Evolutionary conservation across 352 stramenopile genomes (phyloP).

Genomic region (Stephanocyclus meneghinianus): DNA sequence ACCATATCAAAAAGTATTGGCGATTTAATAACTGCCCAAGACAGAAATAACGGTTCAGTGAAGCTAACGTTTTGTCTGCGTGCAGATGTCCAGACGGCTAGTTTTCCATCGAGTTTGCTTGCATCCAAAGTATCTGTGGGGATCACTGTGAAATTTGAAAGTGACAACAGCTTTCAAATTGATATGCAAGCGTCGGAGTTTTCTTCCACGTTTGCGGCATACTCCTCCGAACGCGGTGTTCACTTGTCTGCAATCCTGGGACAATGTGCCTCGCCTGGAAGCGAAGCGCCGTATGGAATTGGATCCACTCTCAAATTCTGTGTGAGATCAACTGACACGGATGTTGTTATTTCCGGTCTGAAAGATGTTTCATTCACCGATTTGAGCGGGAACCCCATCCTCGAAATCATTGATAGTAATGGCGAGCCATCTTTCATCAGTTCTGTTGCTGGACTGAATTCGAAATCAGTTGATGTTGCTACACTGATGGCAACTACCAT

Average conservation of each 20-base stretch:
- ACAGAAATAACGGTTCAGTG: background rate
- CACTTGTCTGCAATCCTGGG: background rate
- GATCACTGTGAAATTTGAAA: background rate
- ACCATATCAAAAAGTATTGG: background rate
- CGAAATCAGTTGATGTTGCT: background rate
- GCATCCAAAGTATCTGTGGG: background rate
- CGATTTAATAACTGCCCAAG: background rate
- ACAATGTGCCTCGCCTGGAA: background rate
- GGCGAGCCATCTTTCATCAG: background rate
- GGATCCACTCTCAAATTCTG: background rate
- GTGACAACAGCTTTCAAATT: background rate
- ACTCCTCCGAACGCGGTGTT: background rate
- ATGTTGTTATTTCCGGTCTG: conserved; percentile 10
- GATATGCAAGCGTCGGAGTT: conserved; percentile 1
- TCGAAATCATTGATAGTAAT: background rate
- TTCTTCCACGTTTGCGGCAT: background rate
- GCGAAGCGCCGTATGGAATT: background rate
- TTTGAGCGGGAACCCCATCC: background rate
- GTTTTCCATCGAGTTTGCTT: background rate
- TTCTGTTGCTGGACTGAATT: background rate
- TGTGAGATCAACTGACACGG: background rate
- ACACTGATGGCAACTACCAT: conserved; percentile 4
- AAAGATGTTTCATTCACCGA: conserved; percentile 1
- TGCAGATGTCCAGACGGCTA: background rate
- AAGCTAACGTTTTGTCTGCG: background rate